Conservation (phyloP, 1,284 basidiomycete genomes). For the Gomphus sp. region DNA sequence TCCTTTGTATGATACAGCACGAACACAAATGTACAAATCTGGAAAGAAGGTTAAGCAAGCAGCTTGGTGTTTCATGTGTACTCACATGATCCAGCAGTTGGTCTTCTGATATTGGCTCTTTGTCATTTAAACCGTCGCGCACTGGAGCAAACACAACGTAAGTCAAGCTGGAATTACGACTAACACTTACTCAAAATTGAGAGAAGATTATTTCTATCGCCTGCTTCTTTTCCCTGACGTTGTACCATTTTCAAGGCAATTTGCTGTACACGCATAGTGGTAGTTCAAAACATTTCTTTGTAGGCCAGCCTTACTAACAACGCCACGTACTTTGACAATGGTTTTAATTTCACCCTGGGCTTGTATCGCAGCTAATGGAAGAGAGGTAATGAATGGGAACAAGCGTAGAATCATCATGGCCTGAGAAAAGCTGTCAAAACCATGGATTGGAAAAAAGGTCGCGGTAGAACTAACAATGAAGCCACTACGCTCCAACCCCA, state of each 20-base stretch:
- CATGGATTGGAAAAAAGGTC: neutral
- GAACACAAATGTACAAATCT: constrained; percentile 17
- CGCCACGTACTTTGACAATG: constrained; percentile 17
- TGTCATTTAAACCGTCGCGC: no score
- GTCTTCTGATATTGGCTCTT: constrained; percentile 2
- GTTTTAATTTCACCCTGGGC: constrained; percentile 23
- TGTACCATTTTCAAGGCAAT: constrained; percentile 2
- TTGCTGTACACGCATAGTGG: neutral
- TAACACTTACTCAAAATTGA: constrained; percentile 8
- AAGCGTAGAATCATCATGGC: constrained; percentile 22
- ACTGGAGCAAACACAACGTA: neutral
- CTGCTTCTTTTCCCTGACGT: neutral
- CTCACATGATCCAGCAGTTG: constrained; percentile 10
- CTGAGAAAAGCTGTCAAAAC: constrained; percentile 9
- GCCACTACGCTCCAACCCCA: constrained; percentile 17
- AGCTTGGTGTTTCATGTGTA: neutral
- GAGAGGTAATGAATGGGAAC: constrained; percentile 23
- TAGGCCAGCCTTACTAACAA: neutral
- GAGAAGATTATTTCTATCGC: constrained; percentile 10
- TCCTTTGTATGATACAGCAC: neutral
- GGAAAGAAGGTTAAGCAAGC: neutral
- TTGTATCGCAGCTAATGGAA: constrained; percentile 21
- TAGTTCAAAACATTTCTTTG: no score
- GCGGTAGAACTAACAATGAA: constrained; percentile 17
- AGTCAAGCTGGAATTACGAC: neutral